Evolutionary conservation across 1,284 basidiomycete genomes (phyloP).

Genomic region (Puccinia triticina): DNA sequence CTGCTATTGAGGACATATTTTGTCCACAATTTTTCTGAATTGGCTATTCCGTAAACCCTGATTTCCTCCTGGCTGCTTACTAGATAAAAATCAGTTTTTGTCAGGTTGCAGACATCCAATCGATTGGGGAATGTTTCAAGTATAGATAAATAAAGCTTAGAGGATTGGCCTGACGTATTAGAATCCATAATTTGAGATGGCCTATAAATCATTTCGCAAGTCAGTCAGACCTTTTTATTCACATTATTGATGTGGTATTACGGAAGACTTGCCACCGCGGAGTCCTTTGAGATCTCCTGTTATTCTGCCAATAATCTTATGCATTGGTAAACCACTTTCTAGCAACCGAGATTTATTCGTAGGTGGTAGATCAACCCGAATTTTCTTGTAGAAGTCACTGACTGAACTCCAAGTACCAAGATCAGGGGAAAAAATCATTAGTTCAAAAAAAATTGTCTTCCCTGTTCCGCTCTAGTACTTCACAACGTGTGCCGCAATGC

Average conservation of each 20-base stretch:
- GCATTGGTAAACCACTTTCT: neutral
- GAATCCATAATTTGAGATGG: neutral
- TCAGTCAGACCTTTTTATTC: neutral
- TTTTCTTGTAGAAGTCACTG: neutral
- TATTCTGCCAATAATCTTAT: neutral
- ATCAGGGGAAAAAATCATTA: neutral
- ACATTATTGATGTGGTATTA: neutral
- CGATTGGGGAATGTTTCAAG: neutral
- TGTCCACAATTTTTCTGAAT: neutral
- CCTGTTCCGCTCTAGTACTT: neutral
- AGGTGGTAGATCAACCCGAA: neutral
- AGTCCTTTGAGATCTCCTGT: neutral
- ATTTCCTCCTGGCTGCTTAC: neutral
- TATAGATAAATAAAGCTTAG: neutral
- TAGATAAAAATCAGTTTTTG: neutral
- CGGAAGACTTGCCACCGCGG: neutral
- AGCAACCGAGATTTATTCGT: neutral
- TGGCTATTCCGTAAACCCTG: neutral
- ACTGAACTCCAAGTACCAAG: neutral
- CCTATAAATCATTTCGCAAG: neutral
- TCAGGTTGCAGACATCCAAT: neutral
- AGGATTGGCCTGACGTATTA: neutral
- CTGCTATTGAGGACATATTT: neutral
- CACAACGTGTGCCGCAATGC: neutral
- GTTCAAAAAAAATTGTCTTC: neutral